Percentiles rank a stretch among this genome's conserved stretches.
These are phyloP conservation scores for Geotrichum klebahnii DNA, from an alignment of 1,139 yeast genomes.

Conservation along the genomic window DNA sequence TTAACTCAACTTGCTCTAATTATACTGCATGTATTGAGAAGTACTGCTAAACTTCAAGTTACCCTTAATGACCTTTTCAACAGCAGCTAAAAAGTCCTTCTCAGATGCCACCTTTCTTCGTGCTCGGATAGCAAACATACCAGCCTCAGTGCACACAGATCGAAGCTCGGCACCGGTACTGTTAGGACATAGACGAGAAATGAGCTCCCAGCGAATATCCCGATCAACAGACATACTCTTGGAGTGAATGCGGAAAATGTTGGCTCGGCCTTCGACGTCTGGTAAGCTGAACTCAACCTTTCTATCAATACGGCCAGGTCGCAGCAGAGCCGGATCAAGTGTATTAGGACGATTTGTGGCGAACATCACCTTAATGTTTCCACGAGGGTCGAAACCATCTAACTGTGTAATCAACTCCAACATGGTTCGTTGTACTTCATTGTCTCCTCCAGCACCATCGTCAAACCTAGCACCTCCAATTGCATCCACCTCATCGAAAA, in stretches of 20 bases:
- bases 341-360: slow-evolving; percentile 98
- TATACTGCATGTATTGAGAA: slow-evolving; percentile 96
- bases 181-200: slow-evolving; percentile 94
- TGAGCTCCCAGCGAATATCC: slow-evolving; percentile 96
- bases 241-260: slow-evolving; percentile 92
- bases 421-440: slow-evolving; percentile 98
- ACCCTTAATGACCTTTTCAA: slow-evolving; percentile 96
- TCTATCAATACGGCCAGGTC: slow-evolving; percentile 98
- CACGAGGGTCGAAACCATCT: slow-evolving; percentile 97
- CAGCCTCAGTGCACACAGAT: slow-evolving; percentile 96
- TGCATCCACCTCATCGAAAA: slow-evolving; percentile 96
- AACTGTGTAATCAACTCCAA: slow-evolving; percentile 93
- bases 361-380: slow-evolving; percentile 97
- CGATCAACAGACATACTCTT: slow-evolving; percentile 95
- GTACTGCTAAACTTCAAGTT: slow-evolving; percentile 96
- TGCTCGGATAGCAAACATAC: slow-evolving; percentile 98
- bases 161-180: slow-evolving; percentile 97
- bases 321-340: slow-evolving; percentile 89
- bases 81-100: slow-evolving; percentile 94
- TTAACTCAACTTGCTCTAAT: slow-evolving; percentile 41
- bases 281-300: slow-evolving; percentile 96
- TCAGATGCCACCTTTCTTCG: slow-evolving; percentile 97
- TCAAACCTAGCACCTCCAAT: slow-evolving; percentile 98
- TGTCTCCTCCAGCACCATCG: slow-evolving; percentile 99
- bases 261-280: slow-evolving; percentile 95